phyloP scores from a whole-genome alignment of 2,329 filamentous ascomycete genomes.

The Colletotrichum sp. region DNA sequence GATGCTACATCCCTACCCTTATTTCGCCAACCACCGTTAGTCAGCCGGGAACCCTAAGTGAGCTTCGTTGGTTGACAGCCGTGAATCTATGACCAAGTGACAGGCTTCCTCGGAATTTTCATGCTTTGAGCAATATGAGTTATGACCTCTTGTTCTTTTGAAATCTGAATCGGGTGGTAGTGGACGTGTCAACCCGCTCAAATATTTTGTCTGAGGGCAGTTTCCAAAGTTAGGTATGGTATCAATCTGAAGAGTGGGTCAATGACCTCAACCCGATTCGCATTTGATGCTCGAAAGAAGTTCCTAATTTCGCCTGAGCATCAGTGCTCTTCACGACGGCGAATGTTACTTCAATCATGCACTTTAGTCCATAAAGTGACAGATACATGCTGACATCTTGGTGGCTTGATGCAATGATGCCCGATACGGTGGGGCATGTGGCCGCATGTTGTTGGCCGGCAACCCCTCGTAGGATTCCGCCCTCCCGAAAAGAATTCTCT shows the following conservation, averaged over 20 bases:
- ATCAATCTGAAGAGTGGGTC: neutral
- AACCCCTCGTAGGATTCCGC: neutral
- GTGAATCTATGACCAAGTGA: neutral
- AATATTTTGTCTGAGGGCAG: no score
- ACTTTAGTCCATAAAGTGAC: neutral
- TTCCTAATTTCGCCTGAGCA: neutral
- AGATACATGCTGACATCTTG: neutral
- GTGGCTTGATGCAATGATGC: neutral
- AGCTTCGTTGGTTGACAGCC: neutral
- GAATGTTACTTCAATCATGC: neutral
- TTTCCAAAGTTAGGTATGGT: no score
- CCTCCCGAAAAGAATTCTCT: neutral
- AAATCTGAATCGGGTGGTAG: no score
- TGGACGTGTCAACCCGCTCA: neutral
- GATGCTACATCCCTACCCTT: neutral
- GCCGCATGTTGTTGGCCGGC: neutral
- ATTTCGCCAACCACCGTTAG: neutral
- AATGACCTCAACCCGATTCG: neutral
- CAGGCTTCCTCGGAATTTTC: fast-evolving
- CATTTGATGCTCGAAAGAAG: neutral
- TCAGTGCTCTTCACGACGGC: neutral
- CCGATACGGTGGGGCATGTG: neutral
- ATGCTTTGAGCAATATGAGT: neutral
- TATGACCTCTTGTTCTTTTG: no score
- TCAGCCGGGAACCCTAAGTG: neutral